A percentile compares a stretch with the other conserved stretches of the same genome.
These are phyloP conservation scores for Torulaspora maleeae DNA, from an alignment of 805 yeast genomes.

Conservation along the genomic window DNA sequence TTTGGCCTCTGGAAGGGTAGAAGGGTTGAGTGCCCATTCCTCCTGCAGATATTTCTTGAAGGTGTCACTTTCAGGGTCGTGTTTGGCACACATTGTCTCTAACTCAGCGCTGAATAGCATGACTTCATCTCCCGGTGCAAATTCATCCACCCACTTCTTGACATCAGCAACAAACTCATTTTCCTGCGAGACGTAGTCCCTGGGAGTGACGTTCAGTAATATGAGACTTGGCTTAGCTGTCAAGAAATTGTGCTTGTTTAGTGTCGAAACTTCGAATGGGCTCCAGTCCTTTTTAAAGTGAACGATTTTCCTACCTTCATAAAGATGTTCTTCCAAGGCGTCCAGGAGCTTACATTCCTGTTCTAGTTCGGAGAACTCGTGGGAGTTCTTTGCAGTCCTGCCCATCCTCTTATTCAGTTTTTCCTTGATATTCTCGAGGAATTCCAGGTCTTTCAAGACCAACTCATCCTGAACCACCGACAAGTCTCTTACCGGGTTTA, in stretches of 20 bases:
- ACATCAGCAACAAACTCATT: conserved; percentile 52
- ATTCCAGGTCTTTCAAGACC: conserved; percentile 72
- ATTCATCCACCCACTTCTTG: conserved; percentile 58
- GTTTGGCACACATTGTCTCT: conserved; percentile 38
- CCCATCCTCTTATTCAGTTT: conserved; percentile 40
- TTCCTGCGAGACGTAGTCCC: conserved; percentile 53
- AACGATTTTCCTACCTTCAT: conserved; percentile 51
- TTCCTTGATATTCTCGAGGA: conserved; percentile 55
- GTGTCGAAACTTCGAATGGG: conserved; percentile 56
- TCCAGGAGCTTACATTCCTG: conserved; percentile 38
- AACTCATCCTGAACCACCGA: conserved; percentile 72
- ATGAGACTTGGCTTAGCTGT: conserved; percentile 89
- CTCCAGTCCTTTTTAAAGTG: conserved; percentile 60
- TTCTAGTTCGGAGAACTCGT: conserved; percentile 46
- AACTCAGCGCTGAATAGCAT: conserved; percentile 62
- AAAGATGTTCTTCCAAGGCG: conserved; percentile 45
- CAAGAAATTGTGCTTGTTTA: conserved; percentile 66
- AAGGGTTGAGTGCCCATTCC: conserved; percentile 26
- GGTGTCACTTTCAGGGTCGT: conserved; percentile 22
- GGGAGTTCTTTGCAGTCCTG: conserved; percentile 40
- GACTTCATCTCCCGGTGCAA: conserved; percentile 63
- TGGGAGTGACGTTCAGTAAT: conserved; percentile 65
- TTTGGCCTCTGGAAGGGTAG: conserved; percentile 39
- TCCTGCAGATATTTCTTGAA: conserved; percentile 29
- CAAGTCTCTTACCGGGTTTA: conserved; percentile 71